Conservation (phyloP, 1,284 basidiomycete species). For the Quambalaria eucalypti region DNA sequence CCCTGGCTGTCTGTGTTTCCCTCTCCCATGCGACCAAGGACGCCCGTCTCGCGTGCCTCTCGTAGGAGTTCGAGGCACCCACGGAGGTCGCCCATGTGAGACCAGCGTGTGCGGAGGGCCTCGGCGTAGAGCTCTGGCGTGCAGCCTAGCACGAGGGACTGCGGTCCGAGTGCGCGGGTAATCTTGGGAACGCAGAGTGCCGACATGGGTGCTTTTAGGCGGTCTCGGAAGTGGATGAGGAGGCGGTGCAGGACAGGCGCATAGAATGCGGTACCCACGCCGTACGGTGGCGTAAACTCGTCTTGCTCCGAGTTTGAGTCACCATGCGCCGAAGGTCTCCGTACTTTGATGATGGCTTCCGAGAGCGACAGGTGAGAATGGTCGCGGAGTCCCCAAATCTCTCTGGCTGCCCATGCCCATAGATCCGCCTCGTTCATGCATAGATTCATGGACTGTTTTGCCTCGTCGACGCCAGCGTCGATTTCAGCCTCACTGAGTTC, state of each 20-base stretch:
- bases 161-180: constrained; percentile 22
- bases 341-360: background rate
- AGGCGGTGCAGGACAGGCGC: constrained; percentile 35
- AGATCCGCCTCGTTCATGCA: constrained; percentile 21
- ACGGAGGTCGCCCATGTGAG: constrained; percentile 22
- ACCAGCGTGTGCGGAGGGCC: constrained; percentile 32
- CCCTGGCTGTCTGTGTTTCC: too few relatives aligned
- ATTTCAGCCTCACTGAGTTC: constrained; percentile 8
- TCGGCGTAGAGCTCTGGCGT: constrained; percentile 35
- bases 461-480: constrained; percentile 24
- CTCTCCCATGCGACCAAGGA: background rate
- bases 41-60: constrained; percentile 18
- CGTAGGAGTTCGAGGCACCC: constrained; percentile 12
- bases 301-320: background rate
- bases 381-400: constrained; percentile 8
- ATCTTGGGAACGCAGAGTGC: constrained; percentile 21
- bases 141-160: constrained; percentile 34
- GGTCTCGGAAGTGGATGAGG: constrained; percentile 29
- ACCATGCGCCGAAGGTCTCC: background rate
- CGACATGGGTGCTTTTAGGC: constrained; percentile 21
- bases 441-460: constrained; percentile 15
- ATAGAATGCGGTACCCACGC: constrained; percentile 30
- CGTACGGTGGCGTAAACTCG: constrained; percentile 9
- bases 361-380: background rate
- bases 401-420: constrained; percentile 15